These are phyloP conservation scores for Beauveria rudraprayagi DNA, from an alignment of 2,329 filamentous ascomycete species.

Conservation along the genomic window DNA sequence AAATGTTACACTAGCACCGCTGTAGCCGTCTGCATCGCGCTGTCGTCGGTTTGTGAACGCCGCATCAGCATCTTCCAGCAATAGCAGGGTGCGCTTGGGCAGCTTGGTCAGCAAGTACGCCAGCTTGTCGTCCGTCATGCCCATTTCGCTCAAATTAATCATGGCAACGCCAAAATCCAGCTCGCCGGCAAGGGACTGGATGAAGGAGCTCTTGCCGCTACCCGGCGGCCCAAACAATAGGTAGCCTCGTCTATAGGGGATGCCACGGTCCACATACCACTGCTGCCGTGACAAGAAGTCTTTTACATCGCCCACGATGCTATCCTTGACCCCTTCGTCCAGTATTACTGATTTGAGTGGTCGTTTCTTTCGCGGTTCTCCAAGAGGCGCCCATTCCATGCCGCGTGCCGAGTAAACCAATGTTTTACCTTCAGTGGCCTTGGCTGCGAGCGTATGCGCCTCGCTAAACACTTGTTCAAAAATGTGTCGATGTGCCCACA, in stretches of 20 bases:
- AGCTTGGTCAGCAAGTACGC: constrained; percentile 81
- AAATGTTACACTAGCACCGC: constrained; percentile 84
- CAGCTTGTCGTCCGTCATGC: constrained; percentile 81
- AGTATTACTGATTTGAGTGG: constrained; percentile 83
- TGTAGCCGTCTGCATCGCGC: constrained; percentile 73
- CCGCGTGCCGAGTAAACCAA: constrained; percentile 81
- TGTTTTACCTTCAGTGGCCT: constrained; percentile 84
- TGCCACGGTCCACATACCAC: constrained; percentile 93
- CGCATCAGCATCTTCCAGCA: constrained; percentile 87
- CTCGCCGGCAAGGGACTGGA: constrained; percentile 88
- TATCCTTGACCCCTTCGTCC: constrained; percentile 74
- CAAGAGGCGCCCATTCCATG: constrained; percentile 77
- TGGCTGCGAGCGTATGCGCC: constrained; percentile 70
- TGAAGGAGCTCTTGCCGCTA: constrained; percentile 92
- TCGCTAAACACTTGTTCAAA: constrained; percentile 87
- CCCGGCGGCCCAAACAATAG: constrained; percentile 83
- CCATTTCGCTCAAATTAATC: constrained; percentile 81
- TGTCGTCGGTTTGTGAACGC: constrained; percentile 78
- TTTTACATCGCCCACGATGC: constrained; percentile 69
- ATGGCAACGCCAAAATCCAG: constrained; percentile 89
- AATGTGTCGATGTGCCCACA: constrained; percentile 81
- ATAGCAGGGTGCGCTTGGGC: constrained; percentile 70
- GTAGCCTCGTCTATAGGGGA: constrained; percentile 85
- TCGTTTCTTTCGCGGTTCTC: constrained; percentile 75
- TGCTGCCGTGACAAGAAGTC: constrained; percentile 72